A percentile compares a stretch with the other conserved stretches of the same genome.
Conservation (phyloP, 805 yeast species). For the Lipomyces chichibuensis region DNA sequence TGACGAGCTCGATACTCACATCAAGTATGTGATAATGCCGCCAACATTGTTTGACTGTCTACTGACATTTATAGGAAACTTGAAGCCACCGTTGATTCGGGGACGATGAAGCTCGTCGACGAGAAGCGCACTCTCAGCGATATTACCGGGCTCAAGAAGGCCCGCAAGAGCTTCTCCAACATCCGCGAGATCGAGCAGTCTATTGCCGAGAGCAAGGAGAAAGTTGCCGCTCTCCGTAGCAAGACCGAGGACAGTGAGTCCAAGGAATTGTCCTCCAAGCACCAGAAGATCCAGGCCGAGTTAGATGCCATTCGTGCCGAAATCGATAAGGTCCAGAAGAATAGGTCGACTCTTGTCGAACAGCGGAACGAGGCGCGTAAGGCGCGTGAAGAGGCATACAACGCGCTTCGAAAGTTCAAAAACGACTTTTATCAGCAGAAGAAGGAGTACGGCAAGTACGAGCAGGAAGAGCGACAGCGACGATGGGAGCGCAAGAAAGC, state of each 20-base stretch:
- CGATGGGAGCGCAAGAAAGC: slow-evolving; percentile 58
- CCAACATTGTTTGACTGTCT: neutral
- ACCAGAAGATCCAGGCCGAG: slow-evolving; percentile 67
- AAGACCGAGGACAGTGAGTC: slow-evolving; percentile 58
- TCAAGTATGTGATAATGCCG: slow-evolving; percentile 19
- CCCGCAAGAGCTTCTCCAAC: slow-evolving; percentile 73
- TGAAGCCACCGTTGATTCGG: slow-evolving; percentile 75
- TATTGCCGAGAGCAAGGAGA: slow-evolving; percentile 75
- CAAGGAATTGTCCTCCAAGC: slow-evolving; percentile 67
- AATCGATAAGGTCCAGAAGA: slow-evolving; percentile 64
- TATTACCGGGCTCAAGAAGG: slow-evolving; percentile 77
- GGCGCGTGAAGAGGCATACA: slow-evolving; percentile 69
- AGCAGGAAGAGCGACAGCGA: slow-evolving; percentile 66
- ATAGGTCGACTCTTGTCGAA: slow-evolving; percentile 64
- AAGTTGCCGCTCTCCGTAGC: slow-evolving; percentile 74
- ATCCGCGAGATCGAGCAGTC: slow-evolving; percentile 75
- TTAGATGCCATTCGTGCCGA: slow-evolving; percentile 66
- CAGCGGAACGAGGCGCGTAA: slow-evolving; percentile 69
- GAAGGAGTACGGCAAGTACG: slow-evolving; percentile 67
- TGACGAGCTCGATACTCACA: slow-evolving; percentile 42
- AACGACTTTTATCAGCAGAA: slow-evolving; percentile 76
- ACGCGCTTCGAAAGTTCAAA: slow-evolving; percentile 61
- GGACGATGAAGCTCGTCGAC: slow-evolving; percentile 82
- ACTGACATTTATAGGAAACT: slow-evolving; percentile 43
- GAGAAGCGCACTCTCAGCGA: slow-evolving; percentile 86